Base-by-base conservation (phyloP, 495 filamentous ascomycete genomes). In the Tuber brumale region DNA sequence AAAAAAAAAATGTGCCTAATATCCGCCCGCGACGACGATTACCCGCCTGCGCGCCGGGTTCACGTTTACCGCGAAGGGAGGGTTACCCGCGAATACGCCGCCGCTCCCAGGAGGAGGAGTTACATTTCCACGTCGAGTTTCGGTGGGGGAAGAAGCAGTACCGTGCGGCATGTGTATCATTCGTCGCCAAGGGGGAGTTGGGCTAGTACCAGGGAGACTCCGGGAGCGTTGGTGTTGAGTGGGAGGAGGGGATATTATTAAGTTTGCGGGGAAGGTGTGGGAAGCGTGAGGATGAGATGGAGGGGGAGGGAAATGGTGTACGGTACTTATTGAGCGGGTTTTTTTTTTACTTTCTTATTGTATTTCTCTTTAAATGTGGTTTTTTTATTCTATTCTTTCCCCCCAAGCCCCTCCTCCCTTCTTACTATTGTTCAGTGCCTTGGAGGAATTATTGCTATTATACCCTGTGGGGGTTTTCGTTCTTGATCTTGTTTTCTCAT, bases 1-100 rank as follows among this genome's bases (percentile, higher is more conserved):
- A 12, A 0, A 57, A 27, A 27, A n/a, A 57, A 61, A 61, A 76
- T 76, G 75, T 76, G 75, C 43, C 72, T 76, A 31, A 74, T 76
- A 44, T 70, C 35, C 10, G 9, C 44, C 72, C 75, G 72, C 27
- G 75, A 76, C 19, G 71, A 76, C 45, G 72, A 76, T 3, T 69
- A 27, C 35, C 42, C 70, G 21, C 75, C 72, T 14, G 70, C 72
- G 8, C 75, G 75, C 35, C 71, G 45, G 35, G 75, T 74, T 23
- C 75, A 76, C 42, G 66, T 76, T 48, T 76, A 76, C 72, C 75
- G 75, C n/a, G 72, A 76, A 43, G 75, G 75, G 12, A 70, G 44
- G 46, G 61, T 76, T 42, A 69, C 37, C 14, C 71, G 75, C 57
- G 61, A 76, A 23, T 71, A 76, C 48, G 44, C 14, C 10, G 19